These are phyloP conservation scores for Trypanosoma platydactyli DNA, from an alignment of 208 protist genomes.

Conservation along the genomic window DNA sequence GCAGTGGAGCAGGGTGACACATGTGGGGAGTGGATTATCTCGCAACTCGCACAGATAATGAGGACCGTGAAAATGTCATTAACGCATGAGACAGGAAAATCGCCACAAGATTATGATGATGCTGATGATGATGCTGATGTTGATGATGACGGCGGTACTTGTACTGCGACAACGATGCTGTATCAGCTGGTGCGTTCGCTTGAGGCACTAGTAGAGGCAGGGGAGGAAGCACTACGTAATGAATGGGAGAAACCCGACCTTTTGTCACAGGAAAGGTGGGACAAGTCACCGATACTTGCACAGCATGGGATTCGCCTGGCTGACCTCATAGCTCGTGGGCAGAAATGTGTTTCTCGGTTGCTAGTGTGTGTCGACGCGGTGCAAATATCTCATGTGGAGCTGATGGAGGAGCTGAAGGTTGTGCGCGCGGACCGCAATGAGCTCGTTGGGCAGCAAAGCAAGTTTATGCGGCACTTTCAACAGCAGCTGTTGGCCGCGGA, in stretches of 20 bases:
- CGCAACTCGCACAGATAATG: conserved; percentile 10
- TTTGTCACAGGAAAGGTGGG: background rate
- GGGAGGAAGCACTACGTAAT: background rate
- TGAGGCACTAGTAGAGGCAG: conserved; percentile 5
- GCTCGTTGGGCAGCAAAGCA: conserved; percentile 57
- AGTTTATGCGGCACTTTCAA: conserved; percentile 43
- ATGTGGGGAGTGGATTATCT: conserved; percentile 17
- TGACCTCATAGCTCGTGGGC: conserved; percentile 1
- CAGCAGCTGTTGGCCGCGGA: conserved; percentile 45
- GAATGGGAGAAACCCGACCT: background rate
- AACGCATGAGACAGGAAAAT: background rate
- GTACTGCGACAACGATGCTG: background rate
- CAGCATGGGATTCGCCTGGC: background rate
- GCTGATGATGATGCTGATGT: too few species aligned
- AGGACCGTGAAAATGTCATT: background rate
- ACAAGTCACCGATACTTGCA: background rate
- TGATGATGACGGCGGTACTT: too few species aligned
- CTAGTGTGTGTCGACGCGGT: background rate
- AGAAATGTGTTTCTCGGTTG: conserved; percentile 13
- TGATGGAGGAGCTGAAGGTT: conserved; percentile 58
- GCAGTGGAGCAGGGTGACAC: conserved; percentile 13
- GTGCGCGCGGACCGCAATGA: conserved; percentile 73
- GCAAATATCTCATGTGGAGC: conserved; percentile 29
- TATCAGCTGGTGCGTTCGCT: conserved; percentile 18
- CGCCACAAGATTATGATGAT: background rate